Conservation (phyloP, 495 filamentous ascomycete genomes). For the Ascobolus immersus region DNA sequence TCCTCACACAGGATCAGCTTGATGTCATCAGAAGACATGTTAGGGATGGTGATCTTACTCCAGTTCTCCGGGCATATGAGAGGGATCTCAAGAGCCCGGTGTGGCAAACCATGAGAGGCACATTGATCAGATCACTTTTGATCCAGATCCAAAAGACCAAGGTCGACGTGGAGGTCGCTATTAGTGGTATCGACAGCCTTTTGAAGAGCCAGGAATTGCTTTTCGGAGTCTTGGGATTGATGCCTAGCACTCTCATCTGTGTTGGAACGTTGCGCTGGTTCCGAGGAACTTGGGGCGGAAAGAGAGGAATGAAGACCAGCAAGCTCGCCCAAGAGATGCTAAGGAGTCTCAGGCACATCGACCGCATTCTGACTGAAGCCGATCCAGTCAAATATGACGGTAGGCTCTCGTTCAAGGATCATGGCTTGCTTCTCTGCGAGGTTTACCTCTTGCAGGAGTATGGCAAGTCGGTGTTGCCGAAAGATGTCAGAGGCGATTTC, state of each 20-base stretch:
- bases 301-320: constrained; percentile 35
- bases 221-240: constrained; percentile 84
- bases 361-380: constrained; percentile 49
- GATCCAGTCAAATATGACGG: constrained; percentile 33
- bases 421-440: constrained; percentile 72
- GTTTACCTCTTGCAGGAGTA: constrained; percentile 48
- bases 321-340: constrained; percentile 37
- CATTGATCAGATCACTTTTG: constrained; percentile 68
- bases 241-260: constrained; percentile 65
- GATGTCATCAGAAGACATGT: constrained; percentile 48
- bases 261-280: constrained; percentile 52
- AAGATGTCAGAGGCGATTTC: constrained; percentile 52
- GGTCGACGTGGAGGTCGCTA: constrained; percentile 87
- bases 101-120: constrained; percentile 50
- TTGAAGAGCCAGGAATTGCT: constrained; percentile 91
- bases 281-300: constrained; percentile 34
- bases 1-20: constrained; percentile 32
- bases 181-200: constrained; percentile 76
- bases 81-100: constrained; percentile 58
- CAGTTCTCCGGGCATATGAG: constrained; percentile 74
- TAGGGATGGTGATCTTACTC: constrained; percentile 73
- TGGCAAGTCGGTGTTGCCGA: constrained; percentile 36
- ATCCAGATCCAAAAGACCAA: constrained; percentile 98
- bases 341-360: constrained; percentile 55
- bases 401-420: constrained; percentile 62